A percentile compares a stretch with the other conserved stretches of the same genome.
Evolutionary conservation across 2,329 filamentous ascomycete genomes (phyloP).

Genomic region (Trichophyton mentagrophytes): DNA sequence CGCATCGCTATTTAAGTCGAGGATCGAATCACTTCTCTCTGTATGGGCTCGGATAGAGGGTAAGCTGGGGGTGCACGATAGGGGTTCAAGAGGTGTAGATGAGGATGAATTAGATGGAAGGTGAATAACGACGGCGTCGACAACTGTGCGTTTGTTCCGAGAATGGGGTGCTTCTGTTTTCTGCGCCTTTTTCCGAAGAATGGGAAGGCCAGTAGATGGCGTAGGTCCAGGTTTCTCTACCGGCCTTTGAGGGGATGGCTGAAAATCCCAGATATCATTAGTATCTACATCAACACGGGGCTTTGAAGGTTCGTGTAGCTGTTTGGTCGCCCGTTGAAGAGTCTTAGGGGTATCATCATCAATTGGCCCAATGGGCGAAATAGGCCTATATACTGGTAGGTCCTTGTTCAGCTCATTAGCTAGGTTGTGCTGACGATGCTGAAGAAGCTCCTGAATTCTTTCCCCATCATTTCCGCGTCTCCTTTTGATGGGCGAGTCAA

Average conservation of each 20-base stretch:
- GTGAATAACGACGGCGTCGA: conserved; percentile 9
- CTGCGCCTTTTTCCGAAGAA: background rate
- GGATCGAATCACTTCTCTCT: background rate
- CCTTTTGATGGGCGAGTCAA: conserved; percentile 26
- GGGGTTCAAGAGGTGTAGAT: background rate
- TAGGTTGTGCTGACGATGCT: conserved; percentile 51
- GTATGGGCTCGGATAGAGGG: background rate
- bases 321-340: background rate
- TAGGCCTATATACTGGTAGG: conserved; percentile 64
- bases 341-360: background rate
- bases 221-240: background rate
- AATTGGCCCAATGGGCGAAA: conserved; percentile 37
- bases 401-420: conserved; percentile 63
- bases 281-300: background rate
- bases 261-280: conserved; percentile 27
- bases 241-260: conserved; percentile 22
- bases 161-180: background rate
- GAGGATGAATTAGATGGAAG: conserved; percentile 8
- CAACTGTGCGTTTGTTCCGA: background rate
- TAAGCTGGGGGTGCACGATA: background rate
- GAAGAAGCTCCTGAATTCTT: conserved; percentile 11
- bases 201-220: background rate
- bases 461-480: conserved; percentile 25
- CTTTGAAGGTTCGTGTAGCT: background rate
- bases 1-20: background rate